Conservation (phyloP, 129 eudicot genomes). For the Ambrosia trifida region DNA sequence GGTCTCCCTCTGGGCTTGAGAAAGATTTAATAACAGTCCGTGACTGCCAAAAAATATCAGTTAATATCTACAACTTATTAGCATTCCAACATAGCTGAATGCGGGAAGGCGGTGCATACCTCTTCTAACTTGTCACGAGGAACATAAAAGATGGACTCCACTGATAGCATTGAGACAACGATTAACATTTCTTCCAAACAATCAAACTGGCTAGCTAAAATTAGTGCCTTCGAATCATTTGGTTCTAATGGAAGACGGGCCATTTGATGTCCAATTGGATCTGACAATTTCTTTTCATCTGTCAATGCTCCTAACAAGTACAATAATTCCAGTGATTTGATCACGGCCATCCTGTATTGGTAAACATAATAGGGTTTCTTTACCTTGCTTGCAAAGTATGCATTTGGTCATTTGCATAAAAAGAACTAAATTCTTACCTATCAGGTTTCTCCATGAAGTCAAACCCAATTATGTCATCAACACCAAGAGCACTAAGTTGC, state of each 20-base stretch:
- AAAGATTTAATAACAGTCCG: slow-evolving; percentile 58
- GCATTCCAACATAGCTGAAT: slow-evolving; percentile 8
- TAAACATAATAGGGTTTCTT: neutral
- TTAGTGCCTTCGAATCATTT: slow-evolving; percentile 77
- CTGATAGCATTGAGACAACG: slow-evolving; percentile 91
- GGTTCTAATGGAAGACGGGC: slow-evolving; percentile 90
- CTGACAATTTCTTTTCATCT: slow-evolving; percentile 68
- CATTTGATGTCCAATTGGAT: slow-evolving; percentile 94
- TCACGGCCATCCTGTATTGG: slow-evolving; percentile 63
- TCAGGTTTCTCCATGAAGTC: slow-evolving; percentile 97
- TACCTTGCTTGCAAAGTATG: neutral
- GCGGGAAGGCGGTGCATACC: slow-evolving; percentile 42
- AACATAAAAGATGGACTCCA: slow-evolving; percentile 84
- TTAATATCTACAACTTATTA: neutral
- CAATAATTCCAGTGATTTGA: slow-evolving; percentile 71
- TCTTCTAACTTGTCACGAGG: slow-evolving; percentile 93
- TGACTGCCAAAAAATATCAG: slow-evolving; percentile 11
- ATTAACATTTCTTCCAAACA: slow-evolving; percentile 95
- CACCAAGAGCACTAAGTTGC: slow-evolving; percentile 92
- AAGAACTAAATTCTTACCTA: slow-evolving; percentile 37
- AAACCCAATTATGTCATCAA: slow-evolving; percentile 80
- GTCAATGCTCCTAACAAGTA: slow-evolving; percentile 83
- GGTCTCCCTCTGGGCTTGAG: slow-evolving; percentile 90
- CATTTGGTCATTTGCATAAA: neutral
- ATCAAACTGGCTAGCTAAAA: slow-evolving; percentile 75